phyloP scores from a whole-genome alignment of 208 protist genomes.

The Phytomonas sp. region DNA sequence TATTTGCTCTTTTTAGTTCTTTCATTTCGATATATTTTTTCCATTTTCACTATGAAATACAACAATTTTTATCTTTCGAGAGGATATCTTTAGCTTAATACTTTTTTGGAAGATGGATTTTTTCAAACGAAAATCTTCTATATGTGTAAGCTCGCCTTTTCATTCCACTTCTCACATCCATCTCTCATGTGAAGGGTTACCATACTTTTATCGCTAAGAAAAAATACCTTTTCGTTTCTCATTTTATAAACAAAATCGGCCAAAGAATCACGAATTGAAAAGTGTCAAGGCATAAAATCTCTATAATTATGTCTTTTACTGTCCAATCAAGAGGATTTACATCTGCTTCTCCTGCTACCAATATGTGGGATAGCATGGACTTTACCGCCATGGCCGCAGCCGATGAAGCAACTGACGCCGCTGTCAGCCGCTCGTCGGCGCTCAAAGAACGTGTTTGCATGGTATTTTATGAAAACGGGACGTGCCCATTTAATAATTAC shows the following conservation, averaged over 20 bases:
- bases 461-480: slow-evolving; percentile 54
- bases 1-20: slow-evolving; percentile 1
- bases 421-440: neutral
- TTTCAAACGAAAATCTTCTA: neutral
- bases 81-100: neutral
- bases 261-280: slow-evolving; percentile 6
- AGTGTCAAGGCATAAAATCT: neutral
- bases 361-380: slow-evolving; percentile 11
- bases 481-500: slow-evolving; percentile 43
- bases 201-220: slow-evolving; percentile 3
- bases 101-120: neutral
- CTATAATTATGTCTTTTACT: slow-evolving; percentile 37
- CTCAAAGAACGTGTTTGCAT: slow-evolving; percentile 60
- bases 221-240: neutral
- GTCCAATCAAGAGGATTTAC: slow-evolving; percentile 29
- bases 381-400: slow-evolving; percentile 2
- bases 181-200: neutral
- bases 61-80: neutral
- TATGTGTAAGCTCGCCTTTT: neutral
- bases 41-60: neutral
- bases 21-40: neutral
- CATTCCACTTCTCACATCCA: neutral
- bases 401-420: neutral
- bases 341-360: slow-evolving; percentile 3
- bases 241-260: neutral